A percentile compares a stretch with the other conserved stretches of the same genome.
Conservation (phyloP, 441 rosid species). For the Jatropha podagrica region DNA sequence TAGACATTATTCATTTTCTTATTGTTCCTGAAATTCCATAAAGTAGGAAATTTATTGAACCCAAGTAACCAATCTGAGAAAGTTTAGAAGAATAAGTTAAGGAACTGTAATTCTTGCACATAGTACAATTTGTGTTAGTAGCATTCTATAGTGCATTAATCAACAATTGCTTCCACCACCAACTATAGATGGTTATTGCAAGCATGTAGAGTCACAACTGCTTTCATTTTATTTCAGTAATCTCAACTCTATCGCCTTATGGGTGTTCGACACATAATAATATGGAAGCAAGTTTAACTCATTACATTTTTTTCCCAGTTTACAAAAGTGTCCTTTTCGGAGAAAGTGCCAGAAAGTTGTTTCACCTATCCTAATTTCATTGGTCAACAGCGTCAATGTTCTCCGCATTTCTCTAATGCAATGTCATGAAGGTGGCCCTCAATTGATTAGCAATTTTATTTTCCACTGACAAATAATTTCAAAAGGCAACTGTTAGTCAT, state of each 20-base stretch:
- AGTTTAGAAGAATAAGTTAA: background rate
- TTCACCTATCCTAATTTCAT: background rate
- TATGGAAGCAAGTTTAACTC: background rate
- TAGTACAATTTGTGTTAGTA: background rate
- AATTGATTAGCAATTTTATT: background rate
- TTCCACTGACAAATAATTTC: background rate
- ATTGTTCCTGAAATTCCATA: slow-evolving; percentile 11
- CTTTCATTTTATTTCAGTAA: background rate
- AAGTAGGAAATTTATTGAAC: slow-evolving; percentile 3
- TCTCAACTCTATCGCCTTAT: background rate
- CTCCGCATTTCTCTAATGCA: background rate
- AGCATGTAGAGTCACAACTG: background rate
- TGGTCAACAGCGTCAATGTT: background rate
- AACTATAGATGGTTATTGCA: background rate
- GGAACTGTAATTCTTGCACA: background rate
- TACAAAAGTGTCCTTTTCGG: background rate
- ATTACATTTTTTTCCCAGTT: background rate
- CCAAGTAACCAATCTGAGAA: background rate
- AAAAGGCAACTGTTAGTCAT: background rate
- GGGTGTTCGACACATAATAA: background rate
- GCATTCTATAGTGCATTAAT: background rate
- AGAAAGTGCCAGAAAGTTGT: background rate
- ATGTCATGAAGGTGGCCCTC: background rate
- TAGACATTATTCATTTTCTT: slow-evolving; percentile 11
- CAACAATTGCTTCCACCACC: background rate